Conservation (phyloP, 768 basidiomycete genomes). For the Lentinus tigrinus region DNA sequence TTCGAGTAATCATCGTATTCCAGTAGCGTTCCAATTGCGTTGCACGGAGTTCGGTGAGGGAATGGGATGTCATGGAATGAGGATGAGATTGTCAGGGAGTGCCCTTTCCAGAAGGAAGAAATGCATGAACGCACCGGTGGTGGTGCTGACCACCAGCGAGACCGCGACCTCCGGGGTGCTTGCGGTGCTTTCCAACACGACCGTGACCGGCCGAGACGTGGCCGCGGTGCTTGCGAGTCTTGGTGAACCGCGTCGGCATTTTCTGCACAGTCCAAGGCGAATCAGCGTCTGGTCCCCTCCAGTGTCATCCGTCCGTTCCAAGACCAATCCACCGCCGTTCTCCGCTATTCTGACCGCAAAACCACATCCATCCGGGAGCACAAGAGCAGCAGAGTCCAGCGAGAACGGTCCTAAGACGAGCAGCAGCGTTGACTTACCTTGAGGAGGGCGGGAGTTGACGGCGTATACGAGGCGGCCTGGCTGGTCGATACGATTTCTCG, state of each 20-base stretch:
- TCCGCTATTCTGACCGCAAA: conserved; percentile 11
- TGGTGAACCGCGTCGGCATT: conserved; percentile 96
- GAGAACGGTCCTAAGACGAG: conserved; percentile 24
- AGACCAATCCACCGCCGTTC: conserved; percentile 50
- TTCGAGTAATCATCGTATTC: not conserved
- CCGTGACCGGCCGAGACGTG: conserved; percentile 99
- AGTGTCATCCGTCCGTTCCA: conserved; percentile 33
- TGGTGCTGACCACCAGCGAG: conserved; percentile 99
- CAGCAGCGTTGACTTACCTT: conserved; percentile 56
- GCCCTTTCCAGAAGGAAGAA: not conserved
- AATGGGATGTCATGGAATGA: not conserved
- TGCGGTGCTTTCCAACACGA: conserved; percentile 99
- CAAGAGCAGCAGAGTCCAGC: conserved; percentile 10
- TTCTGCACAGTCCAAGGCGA: conserved; percentile 31
- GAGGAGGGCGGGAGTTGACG: conserved; percentile 45
- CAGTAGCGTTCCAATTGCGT: not conserved
- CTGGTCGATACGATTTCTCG: conserved; percentile 14
- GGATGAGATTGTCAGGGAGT: not conserved
- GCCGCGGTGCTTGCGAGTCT: conserved; percentile 99
- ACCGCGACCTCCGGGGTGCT: conserved; percentile 99
- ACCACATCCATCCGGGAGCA: conserved; percentile 19
- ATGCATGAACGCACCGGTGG: conserved; percentile 71
- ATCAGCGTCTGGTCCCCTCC: conserved; percentile 26
- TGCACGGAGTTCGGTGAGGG: not conserved
- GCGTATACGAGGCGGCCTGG: conserved; percentile 23